Base-by-base conservation (phyloP, 768 basidiomycete species). In the Serendipita sp. region DNA sequence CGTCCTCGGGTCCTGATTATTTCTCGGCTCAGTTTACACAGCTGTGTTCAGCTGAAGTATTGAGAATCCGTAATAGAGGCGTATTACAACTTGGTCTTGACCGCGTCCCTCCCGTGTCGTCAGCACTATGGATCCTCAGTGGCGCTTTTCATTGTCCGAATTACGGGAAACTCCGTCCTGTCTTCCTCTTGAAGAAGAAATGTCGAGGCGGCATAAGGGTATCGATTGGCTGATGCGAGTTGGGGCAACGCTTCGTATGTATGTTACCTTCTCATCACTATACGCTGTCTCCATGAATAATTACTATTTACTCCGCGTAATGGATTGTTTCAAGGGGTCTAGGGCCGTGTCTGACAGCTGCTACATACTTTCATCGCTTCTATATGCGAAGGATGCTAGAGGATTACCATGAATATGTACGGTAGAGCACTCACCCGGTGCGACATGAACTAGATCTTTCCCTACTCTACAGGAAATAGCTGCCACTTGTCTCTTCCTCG, bases 351-450 rank as follows among this genome's bases (percentile, higher is more conserved):
- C 86, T 86, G 70, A 89, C 91, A 30, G 89, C 91, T 30, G 89
- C 89, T 30, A 88, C 86, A 3, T 92, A 90, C 87, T 90, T 91
- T 68, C 91, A 92, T 73, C 81, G 91, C 11, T 92, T 92, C 74
- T 92, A 88, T 73, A 90, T 92, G 89, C 80, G 90, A 66, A 85
- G 82, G 72, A 83, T 89, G 32, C 82, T 89, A 81, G 84, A 86
- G 69, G 87, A 90, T 70, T 86, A 88, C 70, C 85, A 88, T 68
- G 80, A 84, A 46, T 86, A 88, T 78, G 89, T 87, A 74, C 47
- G 38, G 3, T 62, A 10, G 15, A 23, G 23, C 23, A 23, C 23
- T 47, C 28, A 67, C 65, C 45, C 64, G 52, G 67, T 51, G n/a
- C n/a, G 15, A 44, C 35, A 10, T 44, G 13, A 44, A 35, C 11